Evolutionary conservation across 2,329 filamentous ascomycete genomes (phyloP), one percentile per base, ranked within the genome.

Genomic region (Claviceps digitariae): DNA sequence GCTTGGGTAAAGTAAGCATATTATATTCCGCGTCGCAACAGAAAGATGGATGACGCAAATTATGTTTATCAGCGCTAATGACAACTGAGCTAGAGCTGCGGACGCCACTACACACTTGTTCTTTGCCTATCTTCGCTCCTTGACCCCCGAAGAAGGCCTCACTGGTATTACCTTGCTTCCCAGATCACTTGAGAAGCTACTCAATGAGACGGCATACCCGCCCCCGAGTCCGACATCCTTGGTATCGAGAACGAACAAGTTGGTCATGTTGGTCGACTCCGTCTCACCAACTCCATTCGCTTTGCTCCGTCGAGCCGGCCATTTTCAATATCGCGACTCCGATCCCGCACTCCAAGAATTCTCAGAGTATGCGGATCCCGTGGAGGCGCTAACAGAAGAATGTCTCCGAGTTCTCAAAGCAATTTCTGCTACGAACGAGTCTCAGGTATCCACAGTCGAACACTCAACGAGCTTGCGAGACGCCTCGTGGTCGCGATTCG

Each of bases 101-200:
- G 90, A 97, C 75, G 93, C 93, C 52, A 90, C 91, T 21, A 95
- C 90, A 63, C 93, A 98, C 72, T 74, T 98, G 52, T 98, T 98
- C 75, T 98, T 98, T 66, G 93, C 93, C 53, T 98, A 97, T 66
- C 80, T 98, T 48, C 82, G 93, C 61, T 96, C 90, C 0, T 73
- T 95, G 48, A 83, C 89, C 1, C 91, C 93, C n/a, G 85, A 91
- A 57, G 79, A 83, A 57, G 79, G 81, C 31, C 74, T 85, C 51
- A 87, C 82, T 57, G 87, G 87, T 48, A 95, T 97, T 56, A 87
- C 90, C 0, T 79, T 85, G 58, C 78, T 98, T 17, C 93, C 93
- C 9, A 85, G 90, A 65, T 95, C 93, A 13, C 77, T 98, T 20
- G 90, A 96, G 70, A 87, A 91, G 60, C 76, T 98, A 13, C 77